phyloP scores from a whole-genome alignment of 1,284 basidiomycete genomes.

The Moesziomyces sp. region DNA sequence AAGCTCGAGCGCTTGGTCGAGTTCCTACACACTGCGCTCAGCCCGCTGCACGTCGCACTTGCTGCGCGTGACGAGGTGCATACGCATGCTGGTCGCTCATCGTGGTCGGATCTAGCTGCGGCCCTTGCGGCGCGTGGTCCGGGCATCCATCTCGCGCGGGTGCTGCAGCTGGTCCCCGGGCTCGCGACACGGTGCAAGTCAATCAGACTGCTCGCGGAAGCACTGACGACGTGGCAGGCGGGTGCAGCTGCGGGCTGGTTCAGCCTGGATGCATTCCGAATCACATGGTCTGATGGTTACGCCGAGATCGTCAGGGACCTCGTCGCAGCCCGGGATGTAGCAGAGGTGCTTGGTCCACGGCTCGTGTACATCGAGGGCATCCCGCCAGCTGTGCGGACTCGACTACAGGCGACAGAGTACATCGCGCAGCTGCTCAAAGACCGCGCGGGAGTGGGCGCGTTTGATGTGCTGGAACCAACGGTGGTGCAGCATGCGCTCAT shows the following conservation, averaged over 20 bases:
- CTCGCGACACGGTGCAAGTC: conserved; percentile 30
- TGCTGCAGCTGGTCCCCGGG: conserved; percentile 10
- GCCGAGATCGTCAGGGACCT: background rate
- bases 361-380: conserved; percentile 24
- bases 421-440: background rate
- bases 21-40: conserved; percentile 15
- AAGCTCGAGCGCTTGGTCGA: conserved; percentile 30
- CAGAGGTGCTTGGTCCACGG: background rate
- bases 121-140: background rate
- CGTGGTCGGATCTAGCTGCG: conserved; percentile 1
- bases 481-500: conserved; percentile 12
- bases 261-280: conserved; percentile 4
- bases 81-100: no score
- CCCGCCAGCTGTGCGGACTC: conserved; percentile 7
- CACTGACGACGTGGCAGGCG: background rate
- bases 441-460: background rate
- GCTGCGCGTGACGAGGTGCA: conserved; percentile 4
- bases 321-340: background rate
- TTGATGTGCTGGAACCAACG: conserved; percentile 14
- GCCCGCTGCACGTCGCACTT: conserved; percentile 6
- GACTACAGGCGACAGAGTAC: conserved; percentile 16
- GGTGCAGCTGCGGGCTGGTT: conserved; percentile 11
- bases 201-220: conserved; percentile 18
- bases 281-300: conserved; percentile 11
- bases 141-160: conserved; percentile 17